Conservation (phyloP, 805 yeast species). For the Naumovozyma baii region DNA sequence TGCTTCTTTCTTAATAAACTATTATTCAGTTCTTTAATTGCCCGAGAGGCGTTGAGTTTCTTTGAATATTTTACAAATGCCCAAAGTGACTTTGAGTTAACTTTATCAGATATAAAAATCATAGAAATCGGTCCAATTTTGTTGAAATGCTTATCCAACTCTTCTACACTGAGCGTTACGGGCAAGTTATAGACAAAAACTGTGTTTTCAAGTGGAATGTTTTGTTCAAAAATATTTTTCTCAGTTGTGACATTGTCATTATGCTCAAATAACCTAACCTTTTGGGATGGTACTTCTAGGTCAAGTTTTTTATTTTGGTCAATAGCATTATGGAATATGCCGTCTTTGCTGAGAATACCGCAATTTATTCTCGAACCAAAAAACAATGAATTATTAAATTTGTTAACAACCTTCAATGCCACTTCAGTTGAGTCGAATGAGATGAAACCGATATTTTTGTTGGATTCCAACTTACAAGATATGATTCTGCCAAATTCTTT, state of each 20-base stretch:
- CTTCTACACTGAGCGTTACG: slow-evolving; percentile 14
- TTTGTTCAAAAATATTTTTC: slow-evolving; percentile 17
- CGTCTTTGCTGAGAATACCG: slow-evolving; percentile 30
- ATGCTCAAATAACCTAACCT: too few species aligned
- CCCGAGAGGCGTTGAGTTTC: neutral
- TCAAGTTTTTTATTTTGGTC: too few species aligned
- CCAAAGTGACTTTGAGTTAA: slow-evolving; percentile 18
- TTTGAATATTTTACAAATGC: slow-evolving; percentile 28
- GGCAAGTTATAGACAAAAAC: slow-evolving; percentile 23
- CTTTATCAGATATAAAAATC: slow-evolving; percentile 19
- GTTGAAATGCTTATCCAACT: slow-evolving; percentile 18
- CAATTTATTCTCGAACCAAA: slow-evolving; percentile 29
- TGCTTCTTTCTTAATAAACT: neutral
- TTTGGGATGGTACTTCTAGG: too few species aligned
- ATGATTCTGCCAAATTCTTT: slow-evolving; percentile 38
- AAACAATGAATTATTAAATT: slow-evolving; percentile 22
- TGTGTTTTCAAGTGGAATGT: slow-evolving; percentile 4
- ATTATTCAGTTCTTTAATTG: slow-evolving; percentile 21
- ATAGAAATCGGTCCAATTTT: slow-evolving; percentile 13
- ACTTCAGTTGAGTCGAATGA: slow-evolving; percentile 28
- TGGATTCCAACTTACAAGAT: slow-evolving; percentile 34
- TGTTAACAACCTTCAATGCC: slow-evolving; percentile 31
- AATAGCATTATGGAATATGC: too few species aligned
- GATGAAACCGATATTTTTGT: slow-evolving; percentile 35
- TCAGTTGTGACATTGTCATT: too few species aligned